These are phyloP conservation scores for Saururus chinensis DNA, from an alignment of 164 flowering plant species.

Conservation along the genomic window DNA sequence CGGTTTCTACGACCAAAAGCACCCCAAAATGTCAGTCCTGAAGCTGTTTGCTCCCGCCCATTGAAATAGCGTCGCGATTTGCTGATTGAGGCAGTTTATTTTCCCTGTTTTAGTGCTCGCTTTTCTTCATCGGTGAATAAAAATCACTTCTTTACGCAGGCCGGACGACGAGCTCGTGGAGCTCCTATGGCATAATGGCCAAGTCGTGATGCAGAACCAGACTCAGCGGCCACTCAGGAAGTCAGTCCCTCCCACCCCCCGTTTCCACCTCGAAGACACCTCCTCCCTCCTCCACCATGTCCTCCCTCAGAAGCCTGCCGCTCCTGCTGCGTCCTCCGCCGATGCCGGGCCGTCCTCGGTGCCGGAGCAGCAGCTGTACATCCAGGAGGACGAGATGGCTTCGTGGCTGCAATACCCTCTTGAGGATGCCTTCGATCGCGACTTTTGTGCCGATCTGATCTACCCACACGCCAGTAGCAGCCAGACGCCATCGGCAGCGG, in stretches of 20 bases:
- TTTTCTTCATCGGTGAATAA: not conserved
- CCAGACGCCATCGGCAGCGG: slow-evolving; percentile 6
- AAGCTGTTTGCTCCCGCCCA: not conserved
- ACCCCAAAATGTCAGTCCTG: slow-evolving; percentile 12
- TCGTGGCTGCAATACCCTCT: slow-evolving; percentile 79
- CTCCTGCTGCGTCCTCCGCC: not conserved
- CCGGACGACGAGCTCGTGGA: slow-evolving; percentile 57
- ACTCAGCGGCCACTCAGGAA: slow-evolving; percentile 31
- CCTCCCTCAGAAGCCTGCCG: slow-evolving; percentile 2
- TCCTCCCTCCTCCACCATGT: slow-evolving; percentile 4
- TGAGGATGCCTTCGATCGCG: slow-evolving; percentile 30
- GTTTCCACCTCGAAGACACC: slow-evolving; percentile 11
- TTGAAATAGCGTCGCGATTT: not conserved
- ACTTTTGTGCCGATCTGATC: slow-evolving; percentile 39
- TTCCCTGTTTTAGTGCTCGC: not conserved
- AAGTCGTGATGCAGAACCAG: slow-evolving; percentile 56
- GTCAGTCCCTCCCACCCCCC: slow-evolving; percentile 6
- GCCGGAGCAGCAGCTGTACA: slow-evolving; percentile 34
- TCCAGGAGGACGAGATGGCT: slow-evolving; percentile 92
- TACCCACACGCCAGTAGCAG: not conserved
- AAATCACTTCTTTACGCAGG: not conserved
- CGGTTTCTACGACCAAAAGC: slow-evolving; percentile 14
- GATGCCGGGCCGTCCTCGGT: slow-evolving; percentile 14
- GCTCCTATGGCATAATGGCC: slow-evolving; percentile 80
- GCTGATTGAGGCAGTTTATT: not conserved